These are phyloP conservation scores for Elasticomyces elasticus DNA, from an alignment of 495 filamentous ascomycete genomes.

Conservation along the genomic window DNA sequence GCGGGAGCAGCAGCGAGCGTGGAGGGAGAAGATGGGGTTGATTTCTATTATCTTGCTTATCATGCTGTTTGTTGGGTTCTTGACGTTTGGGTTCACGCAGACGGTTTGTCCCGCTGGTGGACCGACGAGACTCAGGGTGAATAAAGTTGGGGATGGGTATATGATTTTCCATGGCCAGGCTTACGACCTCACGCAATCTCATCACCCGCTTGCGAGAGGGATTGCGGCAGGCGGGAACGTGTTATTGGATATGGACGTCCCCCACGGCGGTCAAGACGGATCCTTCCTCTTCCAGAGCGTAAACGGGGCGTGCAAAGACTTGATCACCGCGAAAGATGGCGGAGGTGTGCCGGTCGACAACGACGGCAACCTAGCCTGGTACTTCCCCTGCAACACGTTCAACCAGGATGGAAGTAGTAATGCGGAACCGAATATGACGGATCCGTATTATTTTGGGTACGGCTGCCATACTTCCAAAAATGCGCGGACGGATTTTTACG, in stretches of 20 bases:
- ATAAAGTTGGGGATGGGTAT: conserved; percentile 67
- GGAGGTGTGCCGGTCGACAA: conserved; percentile 73
- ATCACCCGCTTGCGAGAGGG: conserved; percentile 68
- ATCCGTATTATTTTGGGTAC: conserved; percentile 71
- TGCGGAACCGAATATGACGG: conserved; percentile 59
- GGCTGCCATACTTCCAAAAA: conserved; percentile 69
- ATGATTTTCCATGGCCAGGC: conserved; percentile 95
- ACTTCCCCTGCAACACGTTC: conserved; percentile 86
- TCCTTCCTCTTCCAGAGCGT: conserved; percentile 99
- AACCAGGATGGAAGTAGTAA: conserved; percentile 92
- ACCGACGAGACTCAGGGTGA: conserved; percentile 60
- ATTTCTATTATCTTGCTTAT: conserved; percentile 87
- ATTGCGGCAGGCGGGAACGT: conserved; percentile 63
- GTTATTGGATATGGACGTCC: conserved; percentile 69
- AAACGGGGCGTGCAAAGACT: conserved; percentile 89
- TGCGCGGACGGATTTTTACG: conserved; percentile 67
- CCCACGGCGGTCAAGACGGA: conserved; percentile 77
- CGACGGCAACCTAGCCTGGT: conserved; percentile 77
- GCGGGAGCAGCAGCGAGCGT: conserved; percentile 82
- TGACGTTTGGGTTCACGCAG: conserved; percentile 93
- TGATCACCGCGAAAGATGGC: conserved; percentile 60
- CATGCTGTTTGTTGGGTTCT: conserved; percentile 81
- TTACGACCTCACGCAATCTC: conserved; percentile 66
- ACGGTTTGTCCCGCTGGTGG: conserved; percentile 66
- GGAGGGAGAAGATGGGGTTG: conserved; percentile 97